Evolutionary conservation across 495 filamentous ascomycete genomes (phyloP).

Genomic region (Penicillium pancosmium): DNA sequence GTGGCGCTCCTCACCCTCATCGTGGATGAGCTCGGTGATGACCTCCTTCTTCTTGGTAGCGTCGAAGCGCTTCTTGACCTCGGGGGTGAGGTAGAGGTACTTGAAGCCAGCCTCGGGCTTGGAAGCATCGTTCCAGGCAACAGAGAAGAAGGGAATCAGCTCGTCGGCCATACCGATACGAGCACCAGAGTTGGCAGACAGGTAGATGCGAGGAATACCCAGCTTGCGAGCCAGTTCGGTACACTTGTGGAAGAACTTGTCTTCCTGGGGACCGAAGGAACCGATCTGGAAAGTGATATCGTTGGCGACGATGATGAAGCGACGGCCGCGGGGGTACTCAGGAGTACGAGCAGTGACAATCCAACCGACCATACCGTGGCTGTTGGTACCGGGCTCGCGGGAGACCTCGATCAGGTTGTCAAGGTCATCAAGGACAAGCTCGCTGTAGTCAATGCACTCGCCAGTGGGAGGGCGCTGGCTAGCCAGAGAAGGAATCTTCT

Average conservation of each 20-base stretch:
- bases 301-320: constrained; percentile 96
- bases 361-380: constrained; percentile 98
- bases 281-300: constrained; percentile 99
- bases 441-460: constrained; percentile 94
- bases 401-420: constrained; percentile 91
- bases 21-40: constrained; percentile 82
- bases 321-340: constrained; percentile 91
- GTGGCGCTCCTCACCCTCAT: constrained; percentile 88
- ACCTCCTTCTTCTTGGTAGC: constrained; percentile 79
- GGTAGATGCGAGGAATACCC: constrained; percentile 94
- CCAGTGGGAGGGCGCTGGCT: constrained; percentile 82
- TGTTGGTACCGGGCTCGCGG: constrained; percentile 92
- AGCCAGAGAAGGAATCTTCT: constrained; percentile 68
- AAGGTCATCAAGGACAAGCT: constrained; percentile 90
- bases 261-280: constrained; percentile 93
- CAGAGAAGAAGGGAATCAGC: constrained; percentile 93
- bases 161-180: constrained; percentile 97
- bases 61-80: constrained; percentile 85
- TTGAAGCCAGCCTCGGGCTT: constrained; percentile 94
- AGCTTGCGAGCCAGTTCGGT: constrained; percentile 91
- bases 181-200: constrained; percentile 99
- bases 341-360: constrained; percentile 94
- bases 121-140: constrained; percentile 87
- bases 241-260: constrained; percentile 99
- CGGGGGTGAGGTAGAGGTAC: constrained; percentile 93